Percentiles rank a stretch among this genome's conserved stretches.
Conservation (phyloP, 2,329 filamentous ascomycete genomes). For the Cordyceps sp. region DNA sequence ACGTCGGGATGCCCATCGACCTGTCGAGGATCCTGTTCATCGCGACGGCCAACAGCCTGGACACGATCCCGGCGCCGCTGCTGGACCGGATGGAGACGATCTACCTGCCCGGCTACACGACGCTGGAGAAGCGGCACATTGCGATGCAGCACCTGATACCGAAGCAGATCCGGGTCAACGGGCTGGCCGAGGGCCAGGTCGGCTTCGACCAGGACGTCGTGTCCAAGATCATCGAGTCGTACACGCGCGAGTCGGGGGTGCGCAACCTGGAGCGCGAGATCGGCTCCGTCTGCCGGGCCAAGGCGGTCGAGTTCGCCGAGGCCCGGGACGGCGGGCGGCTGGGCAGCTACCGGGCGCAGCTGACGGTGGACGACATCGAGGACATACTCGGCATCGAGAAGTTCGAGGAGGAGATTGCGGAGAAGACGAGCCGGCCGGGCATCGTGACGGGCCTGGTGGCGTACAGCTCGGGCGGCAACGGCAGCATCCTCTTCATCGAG, state of each 20-base stretch:
- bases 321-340: slow-evolving; percentile 58
- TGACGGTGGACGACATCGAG: slow-evolving; percentile 71
- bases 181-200: slow-evolving; percentile 60
- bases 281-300: slow-evolving; percentile 82
- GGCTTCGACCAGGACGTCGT: slow-evolving; percentile 67
- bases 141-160: slow-evolving; percentile 85
- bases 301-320: slow-evolving; percentile 89
- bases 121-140: slow-evolving; percentile 91
- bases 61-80: slow-evolving; percentile 86
- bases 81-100: slow-evolving; percentile 97
- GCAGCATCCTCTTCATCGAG: slow-evolving; percentile 95
- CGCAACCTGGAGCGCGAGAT: slow-evolving; percentile 93
- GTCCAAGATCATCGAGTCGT: slow-evolving; percentile 88
- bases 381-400: slow-evolving; percentile 82
- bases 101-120: slow-evolving; percentile 84
- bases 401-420: slow-evolving; percentile 90
- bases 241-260: slow-evolving; percentile 91
- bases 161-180: slow-evolving; percentile 87
- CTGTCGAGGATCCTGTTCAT: slow-evolving; percentile 95
- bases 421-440: slow-evolving; percentile 67
- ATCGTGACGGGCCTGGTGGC: slow-evolving; percentile 94
- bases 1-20: slow-evolving; percentile 89
- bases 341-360: slow-evolving; percentile 53
- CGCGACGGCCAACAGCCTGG: slow-evolving; percentile 84
- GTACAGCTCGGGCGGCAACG: slow-evolving; percentile 82